Evolutionary conservation across 2,329 filamentous ascomycete genomes (phyloP).

Genomic region (Pseudogymnoascus sp.): DNA sequence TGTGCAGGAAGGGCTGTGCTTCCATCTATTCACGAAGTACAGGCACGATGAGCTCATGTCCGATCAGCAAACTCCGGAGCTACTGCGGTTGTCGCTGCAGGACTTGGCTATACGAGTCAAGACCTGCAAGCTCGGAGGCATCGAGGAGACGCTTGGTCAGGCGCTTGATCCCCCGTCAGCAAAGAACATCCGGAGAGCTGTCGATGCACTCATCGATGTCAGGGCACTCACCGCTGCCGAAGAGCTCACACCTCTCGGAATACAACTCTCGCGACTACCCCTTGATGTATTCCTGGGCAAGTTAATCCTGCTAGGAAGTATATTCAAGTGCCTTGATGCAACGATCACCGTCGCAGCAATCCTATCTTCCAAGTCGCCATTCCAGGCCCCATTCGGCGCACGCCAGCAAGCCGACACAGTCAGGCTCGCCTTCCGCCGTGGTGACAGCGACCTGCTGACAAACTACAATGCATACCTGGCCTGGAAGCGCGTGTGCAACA

Average conservation of each 20-base stretch:
- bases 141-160: conserved; percentile 80
- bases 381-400: conserved; percentile 78
- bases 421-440: conserved; percentile 69
- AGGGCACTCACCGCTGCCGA: conserved; percentile 76
- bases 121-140: conserved; percentile 90
- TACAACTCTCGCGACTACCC: conserved; percentile 80
- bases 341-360: conserved; percentile 88
- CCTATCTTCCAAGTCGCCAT: conserved; percentile 89
- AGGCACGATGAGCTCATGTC: conserved; percentile 79
- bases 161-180: conserved; percentile 84
- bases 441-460: conserved; percentile 87
- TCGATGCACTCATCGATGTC: conserved; percentile 90
- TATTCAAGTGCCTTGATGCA: conserved; percentile 89
- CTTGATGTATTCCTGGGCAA: conserved; percentile 94
- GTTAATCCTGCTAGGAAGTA: conserved; percentile 74
- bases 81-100: conserved; percentile 87
- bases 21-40: conserved; percentile 88
- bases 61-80: conserved; percentile 92
- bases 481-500: conserved; percentile 77
- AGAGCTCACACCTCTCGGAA: conserved; percentile 77
- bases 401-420: conserved; percentile 75
- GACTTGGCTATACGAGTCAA: conserved; percentile 94
- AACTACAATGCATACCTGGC: conserved; percentile 87
- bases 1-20: conserved; percentile 91
- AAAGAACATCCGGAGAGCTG: conserved; percentile 87